A percentile compares a stretch with the other conserved stretches of the same genome.
These are phyloP conservation scores for Pleurotus citrinopileatus DNA, from an alignment of 768 basidiomycete species.

Conservation along the genomic window DNA sequence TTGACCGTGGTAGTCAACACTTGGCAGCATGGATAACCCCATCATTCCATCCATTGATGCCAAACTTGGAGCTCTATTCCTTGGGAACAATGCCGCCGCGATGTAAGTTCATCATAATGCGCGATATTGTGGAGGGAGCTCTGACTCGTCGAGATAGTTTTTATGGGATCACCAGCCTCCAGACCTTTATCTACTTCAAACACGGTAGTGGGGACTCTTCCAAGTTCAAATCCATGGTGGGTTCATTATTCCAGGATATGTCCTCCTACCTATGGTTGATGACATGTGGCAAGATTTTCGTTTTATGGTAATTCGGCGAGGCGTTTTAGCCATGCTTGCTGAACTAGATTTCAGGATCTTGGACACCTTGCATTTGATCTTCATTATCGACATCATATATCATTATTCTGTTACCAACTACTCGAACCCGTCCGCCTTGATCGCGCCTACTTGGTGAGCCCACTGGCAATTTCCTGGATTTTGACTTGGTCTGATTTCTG, in stretches of 20 bases:
- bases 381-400: conserved; percentile 8
- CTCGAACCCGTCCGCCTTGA: conserved; percentile 1
- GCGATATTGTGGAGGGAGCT: neutral
- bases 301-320: neutral
- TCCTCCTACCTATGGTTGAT: neutral
- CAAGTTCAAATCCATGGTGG: neutral
- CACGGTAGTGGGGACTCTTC: neutral
- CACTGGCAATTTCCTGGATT: too few relatives aligned
- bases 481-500: too few relatives aligned
- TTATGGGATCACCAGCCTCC: conserved; percentile 10
- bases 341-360: conserved; percentile 4
- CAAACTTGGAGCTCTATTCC: conserved; percentile 7
- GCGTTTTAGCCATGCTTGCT: neutral
- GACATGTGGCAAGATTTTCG: neutral
- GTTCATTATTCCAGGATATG: neutral
- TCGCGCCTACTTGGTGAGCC: conserved; percentile 7
- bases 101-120: neutral
- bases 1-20: too few relatives aligned
- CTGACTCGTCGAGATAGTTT: neutral
- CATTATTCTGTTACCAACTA: conserved; percentile 8
- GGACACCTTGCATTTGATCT: conserved; percentile 3
- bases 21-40: neutral
- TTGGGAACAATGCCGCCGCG: conserved; percentile 9
- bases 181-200: conserved; percentile 7
- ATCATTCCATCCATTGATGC: neutral